These are phyloP conservation scores for Colletotrichum sp. DNA, from an alignment of 2,329 filamentous ascomycete genomes.

Conservation along the genomic window DNA sequence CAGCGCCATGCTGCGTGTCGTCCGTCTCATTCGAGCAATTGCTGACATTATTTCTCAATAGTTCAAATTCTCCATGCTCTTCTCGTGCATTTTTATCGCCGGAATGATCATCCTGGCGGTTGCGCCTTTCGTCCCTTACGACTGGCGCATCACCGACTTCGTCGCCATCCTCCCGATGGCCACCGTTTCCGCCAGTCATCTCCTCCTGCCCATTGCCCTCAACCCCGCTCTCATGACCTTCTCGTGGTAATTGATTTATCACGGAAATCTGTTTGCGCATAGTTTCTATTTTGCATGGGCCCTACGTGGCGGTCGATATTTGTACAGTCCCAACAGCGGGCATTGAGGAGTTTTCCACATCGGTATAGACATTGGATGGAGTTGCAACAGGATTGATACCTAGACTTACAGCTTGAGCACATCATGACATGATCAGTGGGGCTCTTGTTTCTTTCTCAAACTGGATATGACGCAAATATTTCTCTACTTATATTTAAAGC, in stretches of 20 bases:
- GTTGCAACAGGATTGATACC: conserved; percentile 17
- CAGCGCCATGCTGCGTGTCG: conserved; percentile 24
- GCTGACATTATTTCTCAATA: conserved; percentile 27
- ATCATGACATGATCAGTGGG: neutral
- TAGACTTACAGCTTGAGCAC: conserved; percentile 11
- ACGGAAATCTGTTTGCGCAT: neutral
- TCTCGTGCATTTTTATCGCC: conserved; percentile 61
- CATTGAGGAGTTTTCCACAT: conserved; percentile 5
- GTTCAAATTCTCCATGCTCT: conserved; percentile 77
- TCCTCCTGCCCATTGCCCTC: conserved; percentile 73
- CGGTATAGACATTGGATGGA: conserved; percentile 19
- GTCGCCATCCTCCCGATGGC: conserved; percentile 80
- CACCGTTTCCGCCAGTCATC: conserved; percentile 71
- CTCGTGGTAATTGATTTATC: conserved; percentile 63
- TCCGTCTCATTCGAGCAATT: neutral
- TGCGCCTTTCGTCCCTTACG: conserved; percentile 67
- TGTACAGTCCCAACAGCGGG: conserved; percentile 5
- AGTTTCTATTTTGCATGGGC: conserved; percentile 5
- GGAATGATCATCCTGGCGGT: conserved; percentile 70
- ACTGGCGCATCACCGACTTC: conserved; percentile 73
- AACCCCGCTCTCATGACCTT: conserved; percentile 85
- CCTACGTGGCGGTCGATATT: neutral
- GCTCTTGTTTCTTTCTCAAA: neutral
- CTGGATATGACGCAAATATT: neutral
- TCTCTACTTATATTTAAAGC: conserved; percentile 1